Evolutionary conservation across 164 flowering plant genomes (phyloP), one percentile per base, ranked within the genome.

Genomic region (Akebia trifoliata): DNA sequence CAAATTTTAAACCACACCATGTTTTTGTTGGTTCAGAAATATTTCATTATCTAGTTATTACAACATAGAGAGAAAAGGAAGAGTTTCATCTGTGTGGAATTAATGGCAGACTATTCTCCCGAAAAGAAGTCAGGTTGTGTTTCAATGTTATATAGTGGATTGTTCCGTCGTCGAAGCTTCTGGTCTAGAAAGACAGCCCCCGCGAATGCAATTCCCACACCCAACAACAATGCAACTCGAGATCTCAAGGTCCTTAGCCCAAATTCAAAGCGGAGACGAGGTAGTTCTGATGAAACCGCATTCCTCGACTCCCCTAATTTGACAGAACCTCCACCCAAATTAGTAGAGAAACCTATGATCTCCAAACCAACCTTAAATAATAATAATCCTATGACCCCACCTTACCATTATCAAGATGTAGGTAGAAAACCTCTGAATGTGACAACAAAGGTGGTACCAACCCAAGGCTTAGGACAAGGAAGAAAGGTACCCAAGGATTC

Each of bases 41-140:
- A 53, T 14, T 11, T 21, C 39, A 25, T 10, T 47, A 15, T 24
- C 11, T 6, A 0, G 0, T 10, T 47, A 3, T 24, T 26, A 6
- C 17, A 49, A 26, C 32, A 49, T 10, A 29, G 32, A 28, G 34
- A 53, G 30, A 49, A 7, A 17, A 14, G 30, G 29, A 36, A 31
- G 12, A 5, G 32, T n/a, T 45, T 21, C 4, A 4, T 45, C 20
- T 45, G 49, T 4, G 17, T 8, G 26, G 21, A 21, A 10, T 15
- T 18, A 48, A 74, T 69, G 80, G 76, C 44, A 22, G 72, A 65
- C 2, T 32, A 14, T 18, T 74, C 84, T 18, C 74, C 76, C 6
- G 87, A 81, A 21, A 83, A 59, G 70, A 84, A 59, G 55, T 67
- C 79, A 0, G 83, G 92, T 1, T 87, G 97, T 57, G 70, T 57